Evolutionary conservation across 2,329 filamentous ascomycete genomes (phyloP), one percentile per base, ranked within the genome.

Genomic region (Pyrenochaeta sp.): DNA sequence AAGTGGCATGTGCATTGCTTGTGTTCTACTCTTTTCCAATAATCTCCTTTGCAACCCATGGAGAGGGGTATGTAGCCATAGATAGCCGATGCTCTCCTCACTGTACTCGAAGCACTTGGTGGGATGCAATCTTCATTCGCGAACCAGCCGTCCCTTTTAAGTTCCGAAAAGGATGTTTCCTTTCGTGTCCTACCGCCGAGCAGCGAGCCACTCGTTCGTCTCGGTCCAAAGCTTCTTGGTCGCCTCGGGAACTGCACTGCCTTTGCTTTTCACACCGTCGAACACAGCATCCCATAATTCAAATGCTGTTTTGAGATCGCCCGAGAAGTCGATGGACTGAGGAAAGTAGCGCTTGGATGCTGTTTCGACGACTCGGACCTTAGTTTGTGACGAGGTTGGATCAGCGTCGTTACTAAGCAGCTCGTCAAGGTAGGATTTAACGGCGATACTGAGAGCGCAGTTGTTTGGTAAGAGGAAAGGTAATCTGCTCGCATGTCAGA

Each of bases 381-480:
- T 82, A 6, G 82, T 80, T 22, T 82, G 79, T 5, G 78, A 77
- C 1, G 80, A 80, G 1, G 81, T 84, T 9, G 85, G 82, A 59
- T 90, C 85, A 8, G 81, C 78, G 32, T 76, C 68, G 22, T 84
- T 83, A 50, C 86, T 79, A 15, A 83, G 84, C 48, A 93, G 81
- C 57, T 93, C 90, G 65, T 92, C 90, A 24, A 92, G 84, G 72
- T 91, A 91, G 8, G 90, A 92, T 77, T 92, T 91, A 40, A 93
- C 87, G 0, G 91, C 91, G 60, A 95, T 91, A 28, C 90, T 91
- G 34, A 95, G 84, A 12, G 88, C 90, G 47, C 91, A 89, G 69
- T 93, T 90, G 10, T 90, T 88, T 62, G 91, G 88, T 19, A 84
- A 81, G 22, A 86, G 79, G 73, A 93, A 91, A 8, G 90, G 90